These are phyloP conservation scores for Prunus yedoensis DNA, from an alignment of 331 rosid species.

Conservation along the genomic window DNA sequence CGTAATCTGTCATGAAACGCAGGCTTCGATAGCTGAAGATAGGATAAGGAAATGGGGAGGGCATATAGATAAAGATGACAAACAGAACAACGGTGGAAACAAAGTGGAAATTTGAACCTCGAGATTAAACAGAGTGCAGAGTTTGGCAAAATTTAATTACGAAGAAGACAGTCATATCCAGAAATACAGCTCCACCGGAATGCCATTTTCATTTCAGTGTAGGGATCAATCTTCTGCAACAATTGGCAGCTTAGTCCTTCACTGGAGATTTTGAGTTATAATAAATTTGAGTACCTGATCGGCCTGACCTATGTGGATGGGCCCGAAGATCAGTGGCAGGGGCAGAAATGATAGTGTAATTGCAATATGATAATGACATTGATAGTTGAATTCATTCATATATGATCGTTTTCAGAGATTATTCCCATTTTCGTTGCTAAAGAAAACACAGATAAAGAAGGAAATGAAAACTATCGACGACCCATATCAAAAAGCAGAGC, in stretches of 20 bases:
- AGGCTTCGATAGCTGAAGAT: slow-evolving; percentile 61
- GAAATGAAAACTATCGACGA: too few relatives aligned
- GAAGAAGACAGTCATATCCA: too few relatives aligned
- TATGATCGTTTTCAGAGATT: background rate
- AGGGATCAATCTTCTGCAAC: background rate
- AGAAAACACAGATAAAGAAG: too few relatives aligned
- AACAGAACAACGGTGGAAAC: background rate
- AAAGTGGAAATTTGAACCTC: too few relatives aligned
- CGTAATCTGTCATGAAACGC: slow-evolving; percentile 11
- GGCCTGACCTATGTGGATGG: background rate
- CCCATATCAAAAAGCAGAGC: too few relatives aligned
- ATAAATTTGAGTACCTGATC: background rate
- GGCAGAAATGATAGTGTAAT: too few relatives aligned
- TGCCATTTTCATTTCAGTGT: background rate
- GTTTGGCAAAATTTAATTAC: background rate
- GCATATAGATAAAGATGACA: background rate
- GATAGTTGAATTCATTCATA: background rate
- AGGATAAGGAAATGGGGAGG: slow-evolving; percentile 73
- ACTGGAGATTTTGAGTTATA: too few relatives aligned
- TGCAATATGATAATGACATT: too few relatives aligned
- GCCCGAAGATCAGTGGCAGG: too few relatives aligned
- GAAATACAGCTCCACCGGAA: too few relatives aligned
- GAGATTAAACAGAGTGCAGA: background rate
- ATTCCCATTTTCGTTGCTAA: too few relatives aligned
- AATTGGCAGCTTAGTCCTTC: background rate